Evolutionary conservation across 331 rosid genomes (phyloP).

Genomic region (Dryas integrifolia): DNA sequence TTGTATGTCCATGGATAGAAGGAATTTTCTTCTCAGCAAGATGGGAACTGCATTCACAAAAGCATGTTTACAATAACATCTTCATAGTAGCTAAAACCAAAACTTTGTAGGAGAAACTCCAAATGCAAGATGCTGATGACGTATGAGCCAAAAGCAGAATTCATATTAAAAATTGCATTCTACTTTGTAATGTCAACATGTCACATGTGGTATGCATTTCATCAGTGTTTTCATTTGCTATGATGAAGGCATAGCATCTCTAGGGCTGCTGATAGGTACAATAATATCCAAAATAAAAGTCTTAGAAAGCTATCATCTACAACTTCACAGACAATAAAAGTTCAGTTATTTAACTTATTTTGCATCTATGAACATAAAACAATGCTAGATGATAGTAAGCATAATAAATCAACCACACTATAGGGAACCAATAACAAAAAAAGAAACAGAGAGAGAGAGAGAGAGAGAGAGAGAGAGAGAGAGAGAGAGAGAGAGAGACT

Average conservation of each 20-base stretch:
- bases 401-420: neutral
- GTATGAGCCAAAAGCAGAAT: constrained; percentile 1
- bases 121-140: neutral
- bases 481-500: constrained; percentile 30
- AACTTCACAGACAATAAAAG: too few relatives aligned
- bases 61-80: constrained; percentile 26
- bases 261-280: too few relatives aligned
- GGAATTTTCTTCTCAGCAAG: constrained; percentile 96
- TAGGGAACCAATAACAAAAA: constrained; percentile 11
- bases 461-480: constrained; percentile 8
- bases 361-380: too few relatives aligned
- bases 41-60: constrained; percentile 66
- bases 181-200: neutral
- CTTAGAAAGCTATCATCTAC: neutral
- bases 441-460: neutral
- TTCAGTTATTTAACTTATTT: too few relatives aligned
- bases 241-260: neutral
- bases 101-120: neutral
- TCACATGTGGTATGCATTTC: neutral
- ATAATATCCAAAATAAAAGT: neutral
- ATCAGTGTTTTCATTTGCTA: neutral
- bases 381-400: too few relatives aligned
- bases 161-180: neutral
- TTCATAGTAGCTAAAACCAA: constrained; percentile 13
- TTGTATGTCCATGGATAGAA: constrained; percentile 69